A percentile compares a stretch with the other conserved stretches of the same genome.
Conservation (phyloP, 78 protist species). For the Dictyostelium firmibasis region DNA sequence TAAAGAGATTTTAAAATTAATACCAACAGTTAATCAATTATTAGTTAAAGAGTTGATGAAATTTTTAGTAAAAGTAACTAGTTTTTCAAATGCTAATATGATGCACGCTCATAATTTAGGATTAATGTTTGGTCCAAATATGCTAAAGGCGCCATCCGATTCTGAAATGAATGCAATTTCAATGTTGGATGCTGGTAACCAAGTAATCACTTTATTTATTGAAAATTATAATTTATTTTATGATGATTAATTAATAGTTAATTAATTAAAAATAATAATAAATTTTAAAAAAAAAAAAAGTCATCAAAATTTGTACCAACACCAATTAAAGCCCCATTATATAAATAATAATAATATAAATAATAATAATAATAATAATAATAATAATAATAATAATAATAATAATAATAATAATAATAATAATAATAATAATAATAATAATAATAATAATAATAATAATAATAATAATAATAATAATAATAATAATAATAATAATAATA, state of each 20-base stretch:
- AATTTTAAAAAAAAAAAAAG: not conserved
- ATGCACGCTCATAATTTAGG: conserved; percentile 72
- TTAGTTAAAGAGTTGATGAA: conserved; percentile 27
- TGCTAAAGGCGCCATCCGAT: conserved; percentile 52
- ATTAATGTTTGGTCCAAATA: conserved; percentile 66
- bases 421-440: no score
- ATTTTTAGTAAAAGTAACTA: conserved; percentile 39
- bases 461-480: no score
- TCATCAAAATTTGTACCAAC: not conserved
- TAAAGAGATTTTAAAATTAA: not conserved
- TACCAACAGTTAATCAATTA: conserved; percentile 43
- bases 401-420: no score
- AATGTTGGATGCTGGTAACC: conserved; percentile 62
- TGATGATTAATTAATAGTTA: not conserved
- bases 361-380: no score
- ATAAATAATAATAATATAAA: not conserved
- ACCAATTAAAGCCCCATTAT: not conserved
- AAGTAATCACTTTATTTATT: conserved; percentile 45
- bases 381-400: no score
- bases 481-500: no score
- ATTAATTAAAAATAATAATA: not conserved
- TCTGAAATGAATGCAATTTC: conserved; percentile 20
- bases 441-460: no score
- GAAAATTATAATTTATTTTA: conserved; percentile 44
- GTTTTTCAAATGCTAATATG: conserved; percentile 39